Evolutionary conservation across 805 yeast genomes (phyloP).

Genomic region (Candida railenensis): DNA sequence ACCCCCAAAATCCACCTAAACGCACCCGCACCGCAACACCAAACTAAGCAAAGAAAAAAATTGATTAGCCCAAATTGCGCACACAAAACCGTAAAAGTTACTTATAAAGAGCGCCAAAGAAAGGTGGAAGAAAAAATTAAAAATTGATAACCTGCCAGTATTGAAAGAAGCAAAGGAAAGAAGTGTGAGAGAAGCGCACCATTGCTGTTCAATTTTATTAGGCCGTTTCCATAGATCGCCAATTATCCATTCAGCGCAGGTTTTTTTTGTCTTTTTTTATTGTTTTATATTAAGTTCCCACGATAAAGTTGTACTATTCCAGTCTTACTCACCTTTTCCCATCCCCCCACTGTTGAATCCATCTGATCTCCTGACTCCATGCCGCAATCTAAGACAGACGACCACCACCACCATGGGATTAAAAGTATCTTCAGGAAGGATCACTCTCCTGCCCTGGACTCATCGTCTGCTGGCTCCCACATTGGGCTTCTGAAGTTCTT

Average conservation of each 20-base stretch:
- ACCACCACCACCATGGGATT: slow-evolving; percentile 17
- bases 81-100: background rate
- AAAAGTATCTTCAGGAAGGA: slow-evolving; percentile 22
- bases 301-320: background rate
- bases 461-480: slow-evolving; percentile 11
- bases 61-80: background rate
- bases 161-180: background rate
- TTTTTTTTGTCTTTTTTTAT: too few species aligned
- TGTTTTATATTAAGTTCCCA: background rate
- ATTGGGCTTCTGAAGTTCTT: slow-evolving; percentile 18
- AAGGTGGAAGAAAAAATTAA: background rate
- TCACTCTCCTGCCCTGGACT: slow-evolving; percentile 8
- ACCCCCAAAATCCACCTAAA: background rate
- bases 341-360: too few species aligned
- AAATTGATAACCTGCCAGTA: background rate
- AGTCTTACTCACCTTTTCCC: background rate
- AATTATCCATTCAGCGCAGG: too few species aligned
- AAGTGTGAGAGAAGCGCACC: too few species aligned
- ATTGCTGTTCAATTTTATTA: too few species aligned
- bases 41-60: background rate
- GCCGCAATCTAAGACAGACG: slow-evolving; percentile 3
- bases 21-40: background rate
- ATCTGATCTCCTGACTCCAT: too few species aligned
- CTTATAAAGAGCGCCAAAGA: background rate
- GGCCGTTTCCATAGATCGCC: too few species aligned